Conservation (phyloP, 331 rosid species). For the Stylosanthes scabra region DNA sequence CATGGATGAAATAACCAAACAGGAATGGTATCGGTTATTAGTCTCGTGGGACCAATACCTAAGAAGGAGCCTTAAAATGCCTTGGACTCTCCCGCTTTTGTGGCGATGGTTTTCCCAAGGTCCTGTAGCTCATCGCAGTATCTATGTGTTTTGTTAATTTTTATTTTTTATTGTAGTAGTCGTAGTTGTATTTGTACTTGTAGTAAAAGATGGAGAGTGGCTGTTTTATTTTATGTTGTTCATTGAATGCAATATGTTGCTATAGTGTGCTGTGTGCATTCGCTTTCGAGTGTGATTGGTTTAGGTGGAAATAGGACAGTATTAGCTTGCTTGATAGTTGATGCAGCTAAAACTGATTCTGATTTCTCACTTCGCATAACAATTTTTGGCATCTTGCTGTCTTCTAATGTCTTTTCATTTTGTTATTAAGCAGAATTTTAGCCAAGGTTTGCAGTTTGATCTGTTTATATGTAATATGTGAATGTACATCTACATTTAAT, state of each 20-base stretch:
- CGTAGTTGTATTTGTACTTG: neutral
- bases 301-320: conserved; percentile 1
- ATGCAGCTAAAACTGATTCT: no score
- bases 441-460: neutral
- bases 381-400: no score
- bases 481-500: conserved; percentile 1
- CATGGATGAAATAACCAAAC: neutral
- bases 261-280: conserved; percentile 12
- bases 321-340: no score
- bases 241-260: neutral
- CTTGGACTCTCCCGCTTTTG: no score
- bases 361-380: no score
- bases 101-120: no score
- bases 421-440: neutral
- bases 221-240: neutral
- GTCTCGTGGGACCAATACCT: no score
- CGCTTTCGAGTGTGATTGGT: conserved; percentile 10
- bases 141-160: no score
- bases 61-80: no score
- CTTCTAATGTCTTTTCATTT: no score
- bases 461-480: no score
- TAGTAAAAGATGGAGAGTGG: neutral
- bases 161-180: neutral
- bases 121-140: no score
- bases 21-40: neutral